Evolutionary conservation across 2,329 filamentous ascomycete species (phyloP).

Genomic region (Penicillium sp.): DNA sequence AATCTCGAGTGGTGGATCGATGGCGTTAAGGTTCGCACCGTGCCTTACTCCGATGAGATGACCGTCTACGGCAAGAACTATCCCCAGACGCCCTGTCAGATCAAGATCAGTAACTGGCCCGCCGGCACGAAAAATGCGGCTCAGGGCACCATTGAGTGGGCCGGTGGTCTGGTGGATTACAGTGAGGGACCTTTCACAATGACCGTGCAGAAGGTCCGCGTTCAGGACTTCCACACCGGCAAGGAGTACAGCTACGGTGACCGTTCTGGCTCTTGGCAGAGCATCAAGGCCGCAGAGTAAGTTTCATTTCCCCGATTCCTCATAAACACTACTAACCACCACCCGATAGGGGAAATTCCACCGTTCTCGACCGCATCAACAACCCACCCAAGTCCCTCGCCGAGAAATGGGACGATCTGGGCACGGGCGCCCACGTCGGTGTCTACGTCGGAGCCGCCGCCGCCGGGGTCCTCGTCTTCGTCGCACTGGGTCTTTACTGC

Average conservation of each 20-base stretch:
- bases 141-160: conserved; percentile 59
- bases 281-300: conserved; percentile 54
- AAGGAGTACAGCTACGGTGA: conserved; percentile 66
- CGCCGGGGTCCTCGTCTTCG: conserved; percentile 31
- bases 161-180: conserved; percentile 65
- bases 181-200: conserved; percentile 64
- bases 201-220: conserved; percentile 61
- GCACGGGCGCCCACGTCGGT: conserved; percentile 47
- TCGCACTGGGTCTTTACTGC: conserved; percentile 45
- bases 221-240: conserved; percentile 55
- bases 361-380: conserved; percentile 44
- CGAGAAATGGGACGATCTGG: conserved; percentile 44
- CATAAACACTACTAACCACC: conserved; percentile 9
- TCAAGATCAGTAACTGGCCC: conserved; percentile 66
- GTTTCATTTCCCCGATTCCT: conserved; percentile 10
- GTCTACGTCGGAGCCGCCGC: conserved; percentile 41
- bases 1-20: conserved; percentile 65
- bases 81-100: conserved; percentile 69
- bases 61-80: conserved; percentile 50
- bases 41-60: conserved; percentile 56
- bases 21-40: conserved; percentile 55
- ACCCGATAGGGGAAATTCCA: conserved; percentile 59
- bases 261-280: conserved; percentile 57
- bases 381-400: conserved; percentile 35
- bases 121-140: conserved; percentile 49